Base-by-base conservation (phyloP, 441 rosid species). In the Aquilaria agallochum region DNA sequence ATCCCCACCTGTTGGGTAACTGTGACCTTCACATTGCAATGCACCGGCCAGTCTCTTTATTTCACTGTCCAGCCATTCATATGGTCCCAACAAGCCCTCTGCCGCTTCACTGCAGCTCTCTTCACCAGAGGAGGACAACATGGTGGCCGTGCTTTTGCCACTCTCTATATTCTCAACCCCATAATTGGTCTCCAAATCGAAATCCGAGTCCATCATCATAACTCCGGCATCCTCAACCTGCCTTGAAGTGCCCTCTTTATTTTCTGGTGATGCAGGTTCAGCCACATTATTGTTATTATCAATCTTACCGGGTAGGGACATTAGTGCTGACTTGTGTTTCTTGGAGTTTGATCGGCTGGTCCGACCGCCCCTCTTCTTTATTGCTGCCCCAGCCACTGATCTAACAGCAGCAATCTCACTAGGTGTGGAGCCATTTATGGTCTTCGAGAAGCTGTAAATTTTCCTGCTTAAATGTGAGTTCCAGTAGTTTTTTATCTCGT, bases 401-500 rank as follows among this genome's bases (percentile, higher is more conserved):
- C 50, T 60, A 60, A 72, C 27, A 45, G 66, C 58, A 36, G 68
- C 58, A 5, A 65, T 53, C 34, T 63, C 64, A 2, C 27, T 11
- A 40, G 69, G 9, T 31, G 66, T 27, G 47, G 59, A 55, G 5
- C 53, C 61, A 0, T 47, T 36, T 30, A 40, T 71, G 14, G 54
- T 13, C 64, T 52, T 60, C 4, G 67, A 62, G 71, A 84, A 76
- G 45, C 78, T 53, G 61, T 80, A 81, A 42, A 84, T 80, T 74
- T 77, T 92, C 59, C 96, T 68, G 74, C 90, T 81, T n/a, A 89
- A 71, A 66, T 87, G 96, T 40, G 96, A 85, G 68, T 92, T 92
- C 98, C 98, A 92, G 60, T 87, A 81, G 68, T 92, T 92, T 71
- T 92, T 92, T 34, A 92, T 89, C 81, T 89, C 96, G 63, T 92